Conservation (phyloP, 345 rosid species). For the Eucalyptus marginata region DNA sequence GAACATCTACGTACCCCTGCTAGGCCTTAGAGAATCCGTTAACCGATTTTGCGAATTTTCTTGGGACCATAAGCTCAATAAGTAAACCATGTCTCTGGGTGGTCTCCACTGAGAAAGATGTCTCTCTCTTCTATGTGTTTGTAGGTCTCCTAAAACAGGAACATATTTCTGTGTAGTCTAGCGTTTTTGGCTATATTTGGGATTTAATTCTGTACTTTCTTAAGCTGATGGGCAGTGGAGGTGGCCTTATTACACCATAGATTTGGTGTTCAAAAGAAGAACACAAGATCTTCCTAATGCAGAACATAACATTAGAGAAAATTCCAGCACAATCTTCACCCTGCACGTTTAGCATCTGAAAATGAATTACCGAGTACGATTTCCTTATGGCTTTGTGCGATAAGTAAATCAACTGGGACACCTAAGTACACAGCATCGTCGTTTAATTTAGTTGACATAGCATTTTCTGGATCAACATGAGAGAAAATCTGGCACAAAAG, state of each 20-base stretch:
- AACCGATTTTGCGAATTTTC: background rate
- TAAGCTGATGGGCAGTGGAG: background rate
- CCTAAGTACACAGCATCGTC: background rate
- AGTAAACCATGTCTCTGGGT: background rate
- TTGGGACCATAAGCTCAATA: background rate
- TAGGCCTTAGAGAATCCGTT: background rate
- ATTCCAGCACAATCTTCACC: background rate
- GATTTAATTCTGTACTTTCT: background rate
- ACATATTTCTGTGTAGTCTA: background rate
- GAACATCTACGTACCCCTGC: background rate
- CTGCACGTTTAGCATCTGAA: background rate
- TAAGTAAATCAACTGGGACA: background rate
- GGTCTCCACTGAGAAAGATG: background rate
- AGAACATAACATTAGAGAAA: background rate
- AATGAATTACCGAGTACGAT: background rate
- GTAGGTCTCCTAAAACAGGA: background rate
- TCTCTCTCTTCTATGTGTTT: background rate
- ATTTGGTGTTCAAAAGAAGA: background rate
- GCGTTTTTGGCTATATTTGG: background rate
- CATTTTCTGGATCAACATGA: background rate
- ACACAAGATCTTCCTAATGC: background rate
- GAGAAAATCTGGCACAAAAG: background rate
- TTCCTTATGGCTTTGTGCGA: background rate
- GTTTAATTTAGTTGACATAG: background rate
- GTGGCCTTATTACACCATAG: background rate